Conservation (phyloP, 495 filamentous ascomycete genomes). For the Hyaloscypha bicolor region DNA sequence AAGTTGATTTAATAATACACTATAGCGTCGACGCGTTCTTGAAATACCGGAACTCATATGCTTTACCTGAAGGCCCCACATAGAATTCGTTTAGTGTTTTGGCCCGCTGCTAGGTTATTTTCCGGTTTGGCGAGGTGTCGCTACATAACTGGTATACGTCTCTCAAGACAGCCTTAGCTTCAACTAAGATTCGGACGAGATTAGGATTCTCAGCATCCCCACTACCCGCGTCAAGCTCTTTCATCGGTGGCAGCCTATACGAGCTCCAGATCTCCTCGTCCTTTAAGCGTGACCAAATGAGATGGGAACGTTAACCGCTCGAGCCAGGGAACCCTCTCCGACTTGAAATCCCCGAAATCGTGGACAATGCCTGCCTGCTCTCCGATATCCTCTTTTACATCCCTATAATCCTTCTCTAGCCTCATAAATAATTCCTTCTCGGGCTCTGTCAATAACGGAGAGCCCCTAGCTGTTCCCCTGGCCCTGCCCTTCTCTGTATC, state of each 20-base stretch:
- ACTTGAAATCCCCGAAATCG: constrained; percentile 13
- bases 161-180: no score
- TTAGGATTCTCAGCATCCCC: background rate
- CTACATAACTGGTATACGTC: no score
- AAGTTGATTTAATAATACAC: no score
- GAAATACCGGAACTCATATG: no score
- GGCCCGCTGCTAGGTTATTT: no score
- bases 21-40: no score
- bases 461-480: background rate
- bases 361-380: constrained; percentile 13
- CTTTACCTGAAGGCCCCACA: no score
- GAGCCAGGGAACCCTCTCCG: constrained; percentile 14
- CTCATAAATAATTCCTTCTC: constrained; percentile 3
- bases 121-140: no score
- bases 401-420: background rate
- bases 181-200: background rate
- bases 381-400: constrained; percentile 11
- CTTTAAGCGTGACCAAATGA: constrained; percentile 6
- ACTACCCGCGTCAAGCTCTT: background rate
- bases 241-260: constrained; percentile 7
- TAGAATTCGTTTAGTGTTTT: no score
- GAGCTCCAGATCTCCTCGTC: constrained; percentile 6
- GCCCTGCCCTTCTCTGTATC: background rate
- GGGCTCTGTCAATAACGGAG: background rate
- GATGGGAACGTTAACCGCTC: background rate